A percentile compares a stretch with the other conserved stretches of the same genome.
These are phyloP conservation scores for Sugiyamaella americana DNA, from an alignment of 805 yeast genomes.

Conservation along the genomic window DNA sequence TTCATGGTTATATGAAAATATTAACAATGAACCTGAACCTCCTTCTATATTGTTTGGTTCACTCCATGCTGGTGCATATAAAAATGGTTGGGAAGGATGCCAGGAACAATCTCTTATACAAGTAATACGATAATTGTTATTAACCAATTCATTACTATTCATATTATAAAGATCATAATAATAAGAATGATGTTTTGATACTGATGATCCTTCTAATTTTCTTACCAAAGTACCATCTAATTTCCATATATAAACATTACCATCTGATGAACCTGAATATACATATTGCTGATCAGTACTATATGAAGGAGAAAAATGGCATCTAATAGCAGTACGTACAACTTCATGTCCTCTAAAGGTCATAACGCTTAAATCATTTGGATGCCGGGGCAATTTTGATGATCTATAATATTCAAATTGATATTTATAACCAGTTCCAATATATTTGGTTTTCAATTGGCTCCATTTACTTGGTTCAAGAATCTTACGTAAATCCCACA, in stretches of 20 bases:
- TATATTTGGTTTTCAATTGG: slow-evolving; percentile 1
- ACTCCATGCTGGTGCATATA: slow-evolving; percentile 15
- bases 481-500: slow-evolving; percentile 29
- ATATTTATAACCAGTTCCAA: slow-evolving; percentile 22
- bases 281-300: slow-evolving; percentile 26
- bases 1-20: slow-evolving; percentile 5
- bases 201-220: slow-evolving; percentile 7
- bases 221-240: slow-evolving; percentile 26
- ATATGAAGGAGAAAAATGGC: slow-evolving; percentile 27
- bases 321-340: slow-evolving; percentile 25
- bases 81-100: slow-evolving; percentile 26
- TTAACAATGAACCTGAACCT: slow-evolving; percentile 4
- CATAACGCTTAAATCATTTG: slow-evolving; percentile 26
- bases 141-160: neutral
- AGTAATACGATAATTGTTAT: slow-evolving; percentile 5
- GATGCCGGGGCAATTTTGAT: slow-evolving; percentile 21
- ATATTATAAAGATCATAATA: neutral
- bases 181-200: slow-evolving; percentile 4
- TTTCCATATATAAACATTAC: slow-evolving; percentile 26
- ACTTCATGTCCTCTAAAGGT: slow-evolving; percentile 29
- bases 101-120: slow-evolving; percentile 26
- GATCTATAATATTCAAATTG: slow-evolving; percentile 21
- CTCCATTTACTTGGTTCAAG: slow-evolving; percentile 8
- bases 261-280: slow-evolving; percentile 29
- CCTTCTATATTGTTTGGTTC: slow-evolving; percentile 2